Percentiles rank a stretch among this genome's conserved stretches.
These are phyloP conservation scores for Heterobasidion irregulare DNA, from an alignment of 1,284 basidiomycete species.

Conservation along the genomic window DNA sequence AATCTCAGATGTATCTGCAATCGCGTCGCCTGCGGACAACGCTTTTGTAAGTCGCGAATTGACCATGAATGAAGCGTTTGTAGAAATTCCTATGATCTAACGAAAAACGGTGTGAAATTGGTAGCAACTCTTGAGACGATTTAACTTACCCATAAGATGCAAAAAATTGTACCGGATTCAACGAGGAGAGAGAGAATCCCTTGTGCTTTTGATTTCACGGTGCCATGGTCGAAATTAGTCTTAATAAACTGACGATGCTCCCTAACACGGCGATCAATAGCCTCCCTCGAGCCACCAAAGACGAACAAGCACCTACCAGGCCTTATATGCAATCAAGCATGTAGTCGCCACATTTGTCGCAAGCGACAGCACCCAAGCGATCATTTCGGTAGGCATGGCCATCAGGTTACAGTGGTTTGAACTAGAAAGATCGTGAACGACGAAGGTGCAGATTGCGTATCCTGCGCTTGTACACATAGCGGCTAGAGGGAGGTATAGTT, in stretches of 20 bases:
- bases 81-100: background rate
- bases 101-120: background rate
- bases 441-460: no score
- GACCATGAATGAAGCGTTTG: background rate
- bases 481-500: no score
- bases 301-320: background rate
- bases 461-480: no score
- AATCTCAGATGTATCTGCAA: no score
- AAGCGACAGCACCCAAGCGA: background rate
- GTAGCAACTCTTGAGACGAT: no score
- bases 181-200: background rate
- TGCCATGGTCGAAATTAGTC: background rate
- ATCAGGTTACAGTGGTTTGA: background rate
- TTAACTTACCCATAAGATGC: background rate
- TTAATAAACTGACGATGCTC: background rate
- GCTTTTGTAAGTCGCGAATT: background rate
- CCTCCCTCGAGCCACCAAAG: background rate
- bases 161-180: background rate
- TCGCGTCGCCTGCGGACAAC: background rate
- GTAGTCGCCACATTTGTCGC: background rate
- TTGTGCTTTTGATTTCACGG: background rate
- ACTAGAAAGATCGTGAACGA: no score
- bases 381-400: background rate
- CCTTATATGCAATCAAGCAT: background rate
- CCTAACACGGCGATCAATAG: background rate